A percentile compares a stretch with the other conserved stretches of the same genome.
phyloP scores from a whole-genome alignment of 2,329 filamentous ascomycete species.

The Diplodia corticola region DNA sequence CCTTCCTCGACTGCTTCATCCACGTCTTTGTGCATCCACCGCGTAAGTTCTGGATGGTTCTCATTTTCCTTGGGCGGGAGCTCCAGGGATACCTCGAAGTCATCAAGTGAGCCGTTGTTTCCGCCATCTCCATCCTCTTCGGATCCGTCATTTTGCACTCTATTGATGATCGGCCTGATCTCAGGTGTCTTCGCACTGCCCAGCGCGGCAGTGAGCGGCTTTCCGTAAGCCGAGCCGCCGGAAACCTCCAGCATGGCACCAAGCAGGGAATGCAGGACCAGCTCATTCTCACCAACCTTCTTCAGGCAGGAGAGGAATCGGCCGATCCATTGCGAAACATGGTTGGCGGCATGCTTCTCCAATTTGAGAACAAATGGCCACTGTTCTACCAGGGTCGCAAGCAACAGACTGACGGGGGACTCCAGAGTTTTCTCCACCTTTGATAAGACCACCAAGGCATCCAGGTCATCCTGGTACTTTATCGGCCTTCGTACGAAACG shows the following conservation, averaged over 20 bases:
- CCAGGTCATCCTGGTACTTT: conserved; percentile 75
- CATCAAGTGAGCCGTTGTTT: background rate
- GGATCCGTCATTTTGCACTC: background rate
- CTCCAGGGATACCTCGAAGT: conserved; percentile 28
- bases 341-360: conserved; percentile 24
- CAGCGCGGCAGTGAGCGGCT: conserved; percentile 40
- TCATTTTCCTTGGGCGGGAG: conserved; percentile 44
- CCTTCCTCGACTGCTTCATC: conserved; percentile 80
- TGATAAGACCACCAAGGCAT: conserved; percentile 50
- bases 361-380: conserved; percentile 46
- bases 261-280: conserved; percentile 26
- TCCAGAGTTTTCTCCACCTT: background rate
- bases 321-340: conserved; percentile 39
- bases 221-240: conserved; percentile 27
- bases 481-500: conserved; percentile 75
- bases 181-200: conserved; percentile 31
- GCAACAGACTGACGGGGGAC: conserved; percentile 2
- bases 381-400: conserved; percentile 34
- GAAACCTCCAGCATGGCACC: background rate
- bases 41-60: conserved; percentile 50
- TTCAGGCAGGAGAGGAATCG: conserved; percentile 39
- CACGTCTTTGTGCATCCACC: conserved; percentile 74
- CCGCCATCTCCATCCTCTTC: background rate
- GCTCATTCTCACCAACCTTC: conserved; percentile 39
- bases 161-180: background rate